Conservation (phyloP, 2,329 filamentous ascomycete genomes). For the Ophidiomyces ophidiicola region DNA sequence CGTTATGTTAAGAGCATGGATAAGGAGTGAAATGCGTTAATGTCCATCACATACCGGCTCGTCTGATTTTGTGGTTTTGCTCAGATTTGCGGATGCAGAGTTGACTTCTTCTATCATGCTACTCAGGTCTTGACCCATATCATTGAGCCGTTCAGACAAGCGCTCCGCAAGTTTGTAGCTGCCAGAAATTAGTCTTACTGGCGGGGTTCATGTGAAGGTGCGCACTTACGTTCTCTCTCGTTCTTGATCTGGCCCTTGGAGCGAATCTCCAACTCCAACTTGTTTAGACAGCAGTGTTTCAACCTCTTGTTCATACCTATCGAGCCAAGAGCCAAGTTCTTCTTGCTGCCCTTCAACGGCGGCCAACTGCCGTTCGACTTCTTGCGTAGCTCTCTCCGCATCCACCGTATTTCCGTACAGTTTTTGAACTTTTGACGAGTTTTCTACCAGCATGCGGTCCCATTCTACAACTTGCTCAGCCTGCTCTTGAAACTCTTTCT, state of each 20-base stretch:
- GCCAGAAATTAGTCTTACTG: conserved; percentile 6
- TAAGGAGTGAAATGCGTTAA: conserved; percentile 13
- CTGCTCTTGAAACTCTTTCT: conserved; percentile 89
- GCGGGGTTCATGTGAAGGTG: not conserved
- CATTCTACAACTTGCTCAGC: conserved; percentile 76
- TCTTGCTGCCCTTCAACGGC: conserved; percentile 86
- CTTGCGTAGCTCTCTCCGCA: conserved; percentile 80
- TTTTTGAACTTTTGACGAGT: conserved; percentile 88
- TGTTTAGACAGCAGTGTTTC: conserved; percentile 76
- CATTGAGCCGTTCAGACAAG: conserved; percentile 76
- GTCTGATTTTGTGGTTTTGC: conserved; percentile 77
- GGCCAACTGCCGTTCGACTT: conserved; percentile 83
- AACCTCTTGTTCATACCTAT: conserved; percentile 83
- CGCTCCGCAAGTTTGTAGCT: conserved; percentile 86
- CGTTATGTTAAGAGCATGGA: too few species aligned
- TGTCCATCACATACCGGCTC: conserved; percentile 58
- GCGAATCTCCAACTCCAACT: conserved; percentile 59
- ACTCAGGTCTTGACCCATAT: conserved; percentile 81
- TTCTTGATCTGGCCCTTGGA: conserved; percentile 86
- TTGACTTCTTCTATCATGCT: conserved; percentile 99
- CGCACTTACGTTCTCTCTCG: conserved; percentile 67
- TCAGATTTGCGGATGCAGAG: conserved; percentile 73
- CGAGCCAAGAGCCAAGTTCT: conserved; percentile 76
- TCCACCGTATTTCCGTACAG: conserved; percentile 86
- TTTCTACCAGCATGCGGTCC: conserved; percentile 87